A percentile compares a stretch with the other conserved stretches of the same genome.
These are phyloP conservation scores for Macroventuria anomochaeta DNA, from an alignment of 2,329 filamentous ascomycete genomes.

Conservation along the genomic window DNA sequence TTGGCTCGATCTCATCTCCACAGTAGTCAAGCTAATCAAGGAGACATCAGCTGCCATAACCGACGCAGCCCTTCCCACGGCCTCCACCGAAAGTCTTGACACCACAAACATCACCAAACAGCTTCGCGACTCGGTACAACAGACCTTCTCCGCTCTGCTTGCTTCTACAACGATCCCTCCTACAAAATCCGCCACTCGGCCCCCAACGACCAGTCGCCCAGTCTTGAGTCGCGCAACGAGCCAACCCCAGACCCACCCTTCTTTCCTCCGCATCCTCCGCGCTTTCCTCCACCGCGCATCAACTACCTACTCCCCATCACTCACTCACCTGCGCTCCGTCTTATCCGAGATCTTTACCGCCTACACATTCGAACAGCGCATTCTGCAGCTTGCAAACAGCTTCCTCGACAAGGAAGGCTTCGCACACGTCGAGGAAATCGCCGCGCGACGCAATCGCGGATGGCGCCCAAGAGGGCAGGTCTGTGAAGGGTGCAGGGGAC, in stretches of 20 bases:
- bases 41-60: slow-evolving; percentile 58
- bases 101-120: slow-evolving; percentile 68
- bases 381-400: slow-evolving; percentile 82
- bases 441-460: slow-evolving; percentile 77
- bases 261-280: slow-evolving; percentile 86
- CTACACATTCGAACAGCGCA: slow-evolving; percentile 92
- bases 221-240: slow-evolving; percentile 29
- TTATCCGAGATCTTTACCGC: slow-evolving; percentile 90
- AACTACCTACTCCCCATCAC: slow-evolving; percentile 74
- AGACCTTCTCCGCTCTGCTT: slow-evolving; percentile 86
- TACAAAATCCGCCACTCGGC: slow-evolving; percentile 17
- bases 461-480: slow-evolving; percentile 88
- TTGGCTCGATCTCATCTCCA: slow-evolving; percentile 71
- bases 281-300: slow-evolving; percentile 87
- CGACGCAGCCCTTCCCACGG: slow-evolving; percentile 37
- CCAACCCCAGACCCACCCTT: slow-evolving; percentile 61
- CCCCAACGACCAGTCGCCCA: slow-evolving; percentile 27
- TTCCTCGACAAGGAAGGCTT: slow-evolving; percentile 91
- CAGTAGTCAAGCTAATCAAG: slow-evolving; percentile 62
- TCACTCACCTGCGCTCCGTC: slow-evolving; percentile 85
- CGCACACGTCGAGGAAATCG: slow-evolving; percentile 76
- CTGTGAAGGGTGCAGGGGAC: slow-evolving; percentile 82
- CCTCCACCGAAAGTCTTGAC: slow-evolving; percentile 53
- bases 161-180: slow-evolving; percentile 64
- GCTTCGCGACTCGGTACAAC: slow-evolving; percentile 82